Evolutionary conservation across 805 yeast genomes (phyloP), one percentile per base, ranked within the genome.

Genomic region (Hanseniaspora thailandica): DNA sequence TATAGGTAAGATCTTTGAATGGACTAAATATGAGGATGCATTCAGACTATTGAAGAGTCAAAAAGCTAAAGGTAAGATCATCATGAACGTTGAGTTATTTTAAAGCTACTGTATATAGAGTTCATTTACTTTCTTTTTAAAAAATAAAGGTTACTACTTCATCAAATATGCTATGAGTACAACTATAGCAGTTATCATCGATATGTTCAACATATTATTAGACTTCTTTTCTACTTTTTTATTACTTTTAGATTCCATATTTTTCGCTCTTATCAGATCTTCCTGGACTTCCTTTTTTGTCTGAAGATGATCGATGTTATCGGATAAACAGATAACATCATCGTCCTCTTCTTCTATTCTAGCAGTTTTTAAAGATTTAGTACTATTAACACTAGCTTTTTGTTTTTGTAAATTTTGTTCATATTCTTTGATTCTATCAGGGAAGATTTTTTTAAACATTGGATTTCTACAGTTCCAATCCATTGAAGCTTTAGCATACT

Each of bases 31-130:
- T 55, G 59, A 70, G 40, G 68, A 71, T 15, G 95, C 93, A 0
- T 66, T 76, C 49, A 75, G 75, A 3, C 71, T 71, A 59, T 66
- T 84, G 55, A 66, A 66, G 17, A 63, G 71, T 8, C 77, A 80
- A 48, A 73, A 71, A 55, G 78, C 81, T 7, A 76, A 73, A 54
- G 96, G 95, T 35, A 86, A 86, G 64, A 69, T 86, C 47, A 75
- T 86, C n/a, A 54, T 73, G 44, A 62, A 72, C 40, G 69, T 69
- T n/a, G 76, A 72, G 52, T 62, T 63, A 30, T 73, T 73, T 56
- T 73, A 58, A 59, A 33, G 23, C 44, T 52, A 12, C 47, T 52
- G 15, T 49, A 39, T 56, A 35, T 55, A 30, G 25, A 35, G 19
- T 20, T 36, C 34, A 34, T 34, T 19, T 23, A 17, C 5, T 26